Percentiles rank a stretch among this genome's conserved stretches.
phyloP scores from a whole-genome alignment of 2,329 filamentous ascomycete species.

The Sphaerostilbella broomeana region DNA sequence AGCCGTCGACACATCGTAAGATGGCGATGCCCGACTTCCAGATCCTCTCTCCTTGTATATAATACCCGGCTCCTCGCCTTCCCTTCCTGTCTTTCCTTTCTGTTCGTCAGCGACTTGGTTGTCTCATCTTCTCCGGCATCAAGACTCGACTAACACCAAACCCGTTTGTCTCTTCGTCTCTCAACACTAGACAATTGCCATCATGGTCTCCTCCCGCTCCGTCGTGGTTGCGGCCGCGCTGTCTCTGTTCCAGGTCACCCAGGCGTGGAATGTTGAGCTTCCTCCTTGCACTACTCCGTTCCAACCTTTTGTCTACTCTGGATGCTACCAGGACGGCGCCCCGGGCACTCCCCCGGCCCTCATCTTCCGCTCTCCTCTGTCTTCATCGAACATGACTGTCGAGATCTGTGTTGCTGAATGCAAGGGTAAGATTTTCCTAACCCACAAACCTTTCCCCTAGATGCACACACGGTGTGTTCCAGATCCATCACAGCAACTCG shows the following conservation, averaged over 20 bases:
- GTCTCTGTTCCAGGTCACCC: constrained; percentile 30
- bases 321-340: constrained; percentile 37
- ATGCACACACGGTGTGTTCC: background rate
- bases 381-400: constrained; percentile 37
- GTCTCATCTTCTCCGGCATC: background rate
- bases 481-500: too few relatives aligned
- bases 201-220: constrained; percentile 14
- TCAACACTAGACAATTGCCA: constrained; percentile 4
- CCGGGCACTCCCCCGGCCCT: constrained; percentile 29
- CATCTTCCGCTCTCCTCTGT: constrained; percentile 34
- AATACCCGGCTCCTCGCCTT: background rate
- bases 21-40: too few relatives aligned
- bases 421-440: constrained; percentile 35
- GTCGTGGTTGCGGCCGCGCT: constrained; percentile 34
- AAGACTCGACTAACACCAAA: background rate
- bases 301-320: constrained; percentile 42
- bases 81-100: background rate
- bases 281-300: constrained; percentile 39
- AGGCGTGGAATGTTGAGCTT: constrained; percentile 38
- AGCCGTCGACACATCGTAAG: too few relatives aligned
- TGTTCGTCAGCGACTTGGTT: background rate
- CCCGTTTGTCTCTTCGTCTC: background rate
- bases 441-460: too few relatives aligned
- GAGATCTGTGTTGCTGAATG: constrained; percentile 43
- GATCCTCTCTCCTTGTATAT: constrained; percentile 2